Conservation (phyloP, 2,329 filamentous ascomycete genomes). For the Penicillium sp. region DNA sequence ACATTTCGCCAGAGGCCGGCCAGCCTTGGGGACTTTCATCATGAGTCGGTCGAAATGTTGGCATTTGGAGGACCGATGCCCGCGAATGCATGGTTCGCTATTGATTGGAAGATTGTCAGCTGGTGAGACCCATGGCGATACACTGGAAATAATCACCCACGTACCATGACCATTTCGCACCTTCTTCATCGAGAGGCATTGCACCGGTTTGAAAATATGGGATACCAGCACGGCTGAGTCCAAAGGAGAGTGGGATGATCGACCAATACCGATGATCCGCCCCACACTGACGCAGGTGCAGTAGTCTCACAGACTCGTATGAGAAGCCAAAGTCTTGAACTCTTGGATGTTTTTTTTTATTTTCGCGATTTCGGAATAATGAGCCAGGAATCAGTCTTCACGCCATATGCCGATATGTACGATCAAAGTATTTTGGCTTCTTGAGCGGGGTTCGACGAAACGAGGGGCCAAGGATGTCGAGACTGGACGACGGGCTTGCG, state of each 20-base stretch:
- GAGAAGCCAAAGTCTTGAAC: no score
- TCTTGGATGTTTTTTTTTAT: no score
- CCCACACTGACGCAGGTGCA: conserved; percentile 5
- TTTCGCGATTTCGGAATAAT: neutral
- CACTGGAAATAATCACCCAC: conserved; percentile 2
- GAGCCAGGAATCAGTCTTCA: neutral
- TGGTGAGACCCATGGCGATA: neutral
- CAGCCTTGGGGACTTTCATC: conserved; percentile 46
- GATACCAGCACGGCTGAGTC: neutral
- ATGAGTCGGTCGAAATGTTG: conserved; percentile 45
- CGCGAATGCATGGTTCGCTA: conserved; percentile 46
- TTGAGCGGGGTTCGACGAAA: conserved; percentile 5
- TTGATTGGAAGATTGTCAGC: conserved; percentile 2
- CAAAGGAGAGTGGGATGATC: conserved; percentile 5
- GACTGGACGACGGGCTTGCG: neutral
- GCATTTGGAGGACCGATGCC: conserved; percentile 46
- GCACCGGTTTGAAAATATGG: conserved; percentile 6
- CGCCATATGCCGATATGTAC: neutral
- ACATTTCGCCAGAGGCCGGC: conserved; percentile 43
- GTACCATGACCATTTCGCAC: conserved; percentile 44
- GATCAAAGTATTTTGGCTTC: neutral
- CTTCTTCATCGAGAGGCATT: conserved; percentile 43
- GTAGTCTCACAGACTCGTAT: no score
- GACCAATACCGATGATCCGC: conserved; percentile 7
- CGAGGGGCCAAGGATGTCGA: neutral